Evolutionary conservation across 2,329 filamentous ascomycete genomes (phyloP).

Genomic region (Tricladium varicosporioides): DNA sequence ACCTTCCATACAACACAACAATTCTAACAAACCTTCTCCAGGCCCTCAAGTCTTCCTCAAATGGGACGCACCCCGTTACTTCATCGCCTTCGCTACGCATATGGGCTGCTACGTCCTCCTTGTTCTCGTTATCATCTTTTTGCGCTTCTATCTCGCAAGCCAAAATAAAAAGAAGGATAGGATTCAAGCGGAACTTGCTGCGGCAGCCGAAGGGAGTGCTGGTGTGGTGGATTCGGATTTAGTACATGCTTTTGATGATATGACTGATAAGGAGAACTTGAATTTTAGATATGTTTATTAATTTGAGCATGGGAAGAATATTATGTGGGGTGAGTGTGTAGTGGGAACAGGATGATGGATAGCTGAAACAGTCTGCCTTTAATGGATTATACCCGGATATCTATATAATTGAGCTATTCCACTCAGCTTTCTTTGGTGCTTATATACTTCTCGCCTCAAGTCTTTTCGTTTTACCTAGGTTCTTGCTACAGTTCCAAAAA

Average conservation of each 20-base stretch:
- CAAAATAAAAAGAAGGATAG: constrained; percentile 24
- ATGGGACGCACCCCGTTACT: constrained; percentile 49
- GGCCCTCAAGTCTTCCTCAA: constrained; percentile 52
- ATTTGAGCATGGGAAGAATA: neutral
- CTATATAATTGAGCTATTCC: no score
- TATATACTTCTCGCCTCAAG: no score
- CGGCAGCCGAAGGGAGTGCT: constrained; percentile 3
- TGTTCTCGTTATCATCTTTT: constrained; percentile 21
- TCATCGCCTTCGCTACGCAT: constrained; percentile 52
- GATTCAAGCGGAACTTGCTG: constrained; percentile 10
- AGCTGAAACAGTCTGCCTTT: no score
- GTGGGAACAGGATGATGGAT: no score
- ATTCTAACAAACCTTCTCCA: neutral
- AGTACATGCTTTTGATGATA: constrained; percentile 32
- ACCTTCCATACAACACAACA: neutral
- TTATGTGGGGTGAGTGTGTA: no score
- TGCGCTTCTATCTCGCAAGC: constrained; percentile 34
- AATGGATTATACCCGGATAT: no score
- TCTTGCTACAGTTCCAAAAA: no score
- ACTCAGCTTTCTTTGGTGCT: no score
- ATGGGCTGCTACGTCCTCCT: constrained; percentile 43
- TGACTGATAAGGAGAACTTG: constrained; percentile 30
- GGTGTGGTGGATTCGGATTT: constrained; percentile 21
- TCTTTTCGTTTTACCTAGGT: no score
- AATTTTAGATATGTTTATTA: constrained; percentile 31